Percentiles rank a stretch among this genome's conserved stretches.
phyloP scores from a whole-genome alignment of 495 filamentous ascomycete genomes.

The Cercophora scortea region DNA sequence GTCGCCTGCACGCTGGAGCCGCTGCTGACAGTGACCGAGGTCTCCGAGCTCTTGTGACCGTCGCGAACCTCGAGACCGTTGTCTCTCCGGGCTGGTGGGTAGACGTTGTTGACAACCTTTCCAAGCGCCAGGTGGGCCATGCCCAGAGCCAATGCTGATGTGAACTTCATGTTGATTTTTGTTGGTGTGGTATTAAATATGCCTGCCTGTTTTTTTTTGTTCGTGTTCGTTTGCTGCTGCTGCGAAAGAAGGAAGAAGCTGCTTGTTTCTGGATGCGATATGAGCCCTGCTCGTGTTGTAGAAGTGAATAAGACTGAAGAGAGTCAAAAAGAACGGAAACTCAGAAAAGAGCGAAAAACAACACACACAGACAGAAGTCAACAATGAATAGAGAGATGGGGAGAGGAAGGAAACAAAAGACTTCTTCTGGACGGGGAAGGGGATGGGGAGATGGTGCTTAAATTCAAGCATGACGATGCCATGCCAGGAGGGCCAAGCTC shows the following conservation, averaged over 20 bases:
- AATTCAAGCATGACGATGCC: slow-evolving; percentile 43
- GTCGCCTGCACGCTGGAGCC: slow-evolving; percentile 5
- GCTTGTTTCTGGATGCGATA: slow-evolving; percentile 14
- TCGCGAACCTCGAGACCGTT: slow-evolving; percentile 1
- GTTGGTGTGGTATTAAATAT: slow-evolving; percentile 23
- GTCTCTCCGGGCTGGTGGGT: slow-evolving; percentile 28
- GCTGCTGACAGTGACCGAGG: slow-evolving; percentile 5
- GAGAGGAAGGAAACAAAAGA: slow-evolving; percentile 19
- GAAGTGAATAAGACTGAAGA: slow-evolving; percentile 24
- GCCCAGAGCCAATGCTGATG: slow-evolving; percentile 35
- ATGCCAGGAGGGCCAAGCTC: slow-evolving; percentile 9
- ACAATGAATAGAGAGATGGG: slow-evolving; percentile 13
- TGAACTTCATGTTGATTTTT: slow-evolving; percentile 44
- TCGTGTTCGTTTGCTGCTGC: neutral
- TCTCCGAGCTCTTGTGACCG: neutral
- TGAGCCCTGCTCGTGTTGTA: slow-evolving; percentile 40
- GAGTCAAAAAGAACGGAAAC: slow-evolving; percentile 28
- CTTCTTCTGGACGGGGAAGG: slow-evolving; percentile 12
- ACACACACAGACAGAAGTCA: slow-evolving; percentile 17
- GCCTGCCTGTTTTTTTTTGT: slow-evolving; percentile 4
- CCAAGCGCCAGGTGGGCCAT: slow-evolving; percentile 44
- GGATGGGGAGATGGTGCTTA: slow-evolving; percentile 28
- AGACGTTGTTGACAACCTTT: slow-evolving; percentile 38
- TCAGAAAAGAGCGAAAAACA: slow-evolving; percentile 30
- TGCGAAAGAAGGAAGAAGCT: slow-evolving; percentile 12